Percentiles rank a stretch among this genome's conserved stretches.
Evolutionary conservation across 1,284 basidiomycete species (phyloP).

Genomic region (Ustilago lituana): DNA sequence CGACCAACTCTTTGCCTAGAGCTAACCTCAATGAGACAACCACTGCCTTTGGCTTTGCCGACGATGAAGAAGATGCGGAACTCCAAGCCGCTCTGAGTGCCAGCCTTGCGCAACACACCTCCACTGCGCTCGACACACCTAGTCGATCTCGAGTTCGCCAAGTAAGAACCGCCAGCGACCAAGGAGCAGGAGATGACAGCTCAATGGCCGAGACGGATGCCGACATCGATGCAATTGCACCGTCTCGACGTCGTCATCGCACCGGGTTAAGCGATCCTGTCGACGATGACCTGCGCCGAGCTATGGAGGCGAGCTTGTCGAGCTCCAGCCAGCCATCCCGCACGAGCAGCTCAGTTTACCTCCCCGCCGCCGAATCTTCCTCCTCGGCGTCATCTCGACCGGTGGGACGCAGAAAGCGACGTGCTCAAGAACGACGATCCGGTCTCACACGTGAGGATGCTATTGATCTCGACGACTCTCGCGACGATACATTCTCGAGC

Average conservation of each 20-base stretch:
- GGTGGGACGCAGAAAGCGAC: slow-evolving; percentile 26
- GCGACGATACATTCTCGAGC: slow-evolving; percentile 19
- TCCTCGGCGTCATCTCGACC: slow-evolving; percentile 26
- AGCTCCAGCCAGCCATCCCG: slow-evolving; percentile 13
- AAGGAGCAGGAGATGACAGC: slow-evolving; percentile 3
- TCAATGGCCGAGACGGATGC: slow-evolving; percentile 51
- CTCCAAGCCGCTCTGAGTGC: slow-evolving; percentile 58
- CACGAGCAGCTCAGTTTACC: slow-evolving; percentile 15
- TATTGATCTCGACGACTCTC: slow-evolving; percentile 42
- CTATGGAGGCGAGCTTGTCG: slow-evolving; percentile 46
- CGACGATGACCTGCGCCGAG: slow-evolving; percentile 45
- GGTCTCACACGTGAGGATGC: slow-evolving; percentile 41
- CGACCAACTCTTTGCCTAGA: slow-evolving; percentile 1
- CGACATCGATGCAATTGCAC: slow-evolving; percentile 60
- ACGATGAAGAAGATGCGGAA: slow-evolving; percentile 47
- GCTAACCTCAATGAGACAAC: neutral
- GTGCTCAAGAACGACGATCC: slow-evolving; percentile 43
- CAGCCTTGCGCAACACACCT: slow-evolving; percentile 39
- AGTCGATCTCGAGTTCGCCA: slow-evolving; percentile 39
- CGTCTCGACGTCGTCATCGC: slow-evolving; percentile 37
- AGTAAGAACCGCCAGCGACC: slow-evolving; percentile 24
- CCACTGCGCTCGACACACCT: slow-evolving; percentile 16
- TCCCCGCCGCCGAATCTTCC: slow-evolving; percentile 4
- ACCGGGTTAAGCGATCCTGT: slow-evolving; percentile 21
- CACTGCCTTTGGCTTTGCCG: slow-evolving; percentile 11